These are phyloP conservation scores for Yamagishiella unicocca DNA, from an alignment of 139 green algal species.

Conservation along the genomic window DNA sequence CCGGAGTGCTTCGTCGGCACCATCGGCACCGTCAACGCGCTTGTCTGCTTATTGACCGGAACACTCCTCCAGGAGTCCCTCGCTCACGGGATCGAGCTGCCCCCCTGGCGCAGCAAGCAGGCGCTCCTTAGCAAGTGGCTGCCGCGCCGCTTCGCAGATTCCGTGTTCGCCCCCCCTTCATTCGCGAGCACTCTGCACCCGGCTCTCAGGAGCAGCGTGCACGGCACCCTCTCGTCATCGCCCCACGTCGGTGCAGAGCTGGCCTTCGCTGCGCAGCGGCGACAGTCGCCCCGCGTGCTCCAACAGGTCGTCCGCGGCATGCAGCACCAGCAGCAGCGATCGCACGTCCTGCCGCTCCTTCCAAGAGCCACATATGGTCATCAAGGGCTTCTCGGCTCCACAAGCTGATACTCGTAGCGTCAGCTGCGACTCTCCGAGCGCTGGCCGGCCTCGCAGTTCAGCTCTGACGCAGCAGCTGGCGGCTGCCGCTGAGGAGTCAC, in stretches of 20 bases:
- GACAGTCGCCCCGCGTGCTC: not conserved
- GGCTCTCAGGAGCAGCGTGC: conserved; percentile 20
- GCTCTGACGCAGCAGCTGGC: conserved; percentile 8
- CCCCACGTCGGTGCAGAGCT: conserved; percentile 7
- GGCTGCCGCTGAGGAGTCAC: not conserved
- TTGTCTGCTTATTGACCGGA: not conserved
- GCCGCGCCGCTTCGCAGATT: conserved; percentile 27
- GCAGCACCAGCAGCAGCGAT: not conserved
- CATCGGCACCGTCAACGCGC: conserved; percentile 36
- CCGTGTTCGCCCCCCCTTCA: not conserved
- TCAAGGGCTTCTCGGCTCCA: not conserved
- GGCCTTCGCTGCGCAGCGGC: not conserved
- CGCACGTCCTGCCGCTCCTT: not conserved
- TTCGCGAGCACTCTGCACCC: conserved; percentile 5
- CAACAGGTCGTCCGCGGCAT: not conserved
- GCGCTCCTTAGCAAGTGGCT: conserved; percentile 37
- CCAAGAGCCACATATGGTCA: not conserved
- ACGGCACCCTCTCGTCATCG: not conserved
- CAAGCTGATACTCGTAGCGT: not conserved
- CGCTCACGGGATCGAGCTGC: conserved; percentile 9
- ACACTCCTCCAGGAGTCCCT: not conserved
- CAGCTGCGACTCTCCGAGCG: not conserved
- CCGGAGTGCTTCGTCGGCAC: conserved; percentile 20
- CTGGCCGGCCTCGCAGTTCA: not conserved
- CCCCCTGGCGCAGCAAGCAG: conserved; percentile 16